A percentile compares a stretch with the other conserved stretches of the same genome.
These are phyloP conservation scores for Xylaria digitata DNA, from an alignment of 2,329 filamentous ascomycete genomes.

Conservation along the genomic window DNA sequence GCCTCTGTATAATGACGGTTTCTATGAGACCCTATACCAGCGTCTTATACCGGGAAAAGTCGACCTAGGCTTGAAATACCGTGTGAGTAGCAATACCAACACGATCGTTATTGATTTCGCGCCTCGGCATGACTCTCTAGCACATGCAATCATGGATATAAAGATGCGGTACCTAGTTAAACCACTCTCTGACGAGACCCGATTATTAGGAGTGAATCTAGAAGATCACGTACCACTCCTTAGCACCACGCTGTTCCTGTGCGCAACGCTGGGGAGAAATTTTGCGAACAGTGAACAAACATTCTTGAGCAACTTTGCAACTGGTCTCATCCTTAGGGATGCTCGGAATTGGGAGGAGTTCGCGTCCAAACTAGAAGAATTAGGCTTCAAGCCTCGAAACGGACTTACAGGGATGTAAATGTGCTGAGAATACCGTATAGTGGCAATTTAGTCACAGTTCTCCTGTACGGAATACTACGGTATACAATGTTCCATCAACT, in stretches of 20 bases:
- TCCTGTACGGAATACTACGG: background rate
- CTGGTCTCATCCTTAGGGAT: slow-evolving; percentile 2
- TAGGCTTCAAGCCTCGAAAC: slow-evolving; percentile 10
- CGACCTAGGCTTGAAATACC: background rate
- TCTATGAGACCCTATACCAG: slow-evolving; percentile 24
- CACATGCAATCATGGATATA: slow-evolving; percentile 32
- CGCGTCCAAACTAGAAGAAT: background rate
- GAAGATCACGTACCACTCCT: slow-evolving; percentile 24
- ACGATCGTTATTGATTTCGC: slow-evolving; percentile 14
- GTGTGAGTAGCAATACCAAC: background rate
- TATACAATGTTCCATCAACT: too few species aligned
- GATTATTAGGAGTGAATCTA: background rate
- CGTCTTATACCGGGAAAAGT: background rate
- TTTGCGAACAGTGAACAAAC: slow-evolving; percentile 2
- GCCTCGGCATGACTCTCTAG: slow-evolving; percentile 20
- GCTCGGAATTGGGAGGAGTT: slow-evolving; percentile 13
- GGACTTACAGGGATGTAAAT: too few species aligned
- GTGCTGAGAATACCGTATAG: too few species aligned
- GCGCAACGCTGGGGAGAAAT: slow-evolving; percentile 1
- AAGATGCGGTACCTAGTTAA: slow-evolving; percentile 34
- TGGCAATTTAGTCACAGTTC: too few species aligned
- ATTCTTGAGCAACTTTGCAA: slow-evolving; percentile 23
- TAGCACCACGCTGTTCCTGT: slow-evolving; percentile 19
- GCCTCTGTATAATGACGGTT: slow-evolving; percentile 31
- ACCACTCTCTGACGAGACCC: slow-evolving; percentile 26